phyloP scores from a whole-genome alignment of 2,329 filamentous ascomycete species.

The Penicillium rolfsii region DNA sequence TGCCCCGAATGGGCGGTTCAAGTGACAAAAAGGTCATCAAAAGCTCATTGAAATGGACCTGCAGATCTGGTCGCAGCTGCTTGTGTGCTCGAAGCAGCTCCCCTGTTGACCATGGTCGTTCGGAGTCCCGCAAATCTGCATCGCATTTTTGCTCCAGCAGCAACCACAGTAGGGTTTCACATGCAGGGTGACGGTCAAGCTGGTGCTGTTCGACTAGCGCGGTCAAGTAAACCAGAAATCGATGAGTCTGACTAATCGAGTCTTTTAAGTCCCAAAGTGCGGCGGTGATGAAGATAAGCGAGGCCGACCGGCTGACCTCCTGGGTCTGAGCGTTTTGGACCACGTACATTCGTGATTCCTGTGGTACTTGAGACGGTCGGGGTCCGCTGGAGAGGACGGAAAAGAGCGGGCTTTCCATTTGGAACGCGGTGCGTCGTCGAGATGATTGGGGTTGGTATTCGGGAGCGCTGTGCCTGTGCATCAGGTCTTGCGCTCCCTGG shows the following conservation, averaged over 20 bases:
- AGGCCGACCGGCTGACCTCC: slow-evolving; percentile 42
- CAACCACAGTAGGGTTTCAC: slow-evolving; percentile 47
- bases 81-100: slow-evolving; percentile 43
- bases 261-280: slow-evolving; percentile 42
- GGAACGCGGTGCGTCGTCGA: slow-evolving; percentile 36
- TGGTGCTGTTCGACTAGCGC: slow-evolving; percentile 34
- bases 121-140: slow-evolving; percentile 40
- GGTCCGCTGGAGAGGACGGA: slow-evolving; percentile 48
- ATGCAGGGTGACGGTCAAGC: slow-evolving; percentile 41
- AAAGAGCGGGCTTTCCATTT: slow-evolving; percentile 45
- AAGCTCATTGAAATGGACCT: slow-evolving; percentile 47
- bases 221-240: slow-evolving; percentile 38
- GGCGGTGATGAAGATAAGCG: slow-evolving; percentile 45
- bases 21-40: slow-evolving; percentile 44
- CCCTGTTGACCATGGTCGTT: slow-evolving; percentile 44
- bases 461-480: slow-evolving; percentile 34
- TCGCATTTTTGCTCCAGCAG: slow-evolving; percentile 43
- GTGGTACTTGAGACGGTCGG: slow-evolving; percentile 43
- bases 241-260: slow-evolving; percentile 35
- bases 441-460: slow-evolving; percentile 36
- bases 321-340: slow-evolving; percentile 38
- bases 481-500: slow-evolving; percentile 40
- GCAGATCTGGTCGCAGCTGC: slow-evolving; percentile 40
- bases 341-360: slow-evolving; percentile 42
- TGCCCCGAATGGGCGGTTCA: slow-evolving; percentile 35